Base-by-base conservation (phyloP, 1,284 basidiomycete genomes). In the Moesziomyces antarcticus region DNA sequence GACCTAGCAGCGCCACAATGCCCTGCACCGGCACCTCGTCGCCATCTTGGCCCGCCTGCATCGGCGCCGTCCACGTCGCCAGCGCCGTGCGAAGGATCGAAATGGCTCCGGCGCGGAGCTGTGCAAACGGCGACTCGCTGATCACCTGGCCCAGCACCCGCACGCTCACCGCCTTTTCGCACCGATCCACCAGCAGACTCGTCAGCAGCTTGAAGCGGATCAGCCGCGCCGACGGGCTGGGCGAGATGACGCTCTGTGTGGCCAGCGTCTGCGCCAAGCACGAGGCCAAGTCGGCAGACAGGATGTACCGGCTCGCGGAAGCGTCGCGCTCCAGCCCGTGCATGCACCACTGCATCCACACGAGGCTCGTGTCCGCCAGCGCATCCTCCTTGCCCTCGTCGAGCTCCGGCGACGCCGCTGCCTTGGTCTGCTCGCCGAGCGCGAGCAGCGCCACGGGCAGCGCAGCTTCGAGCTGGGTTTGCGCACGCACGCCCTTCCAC, bases 161-260 rank as follows among this genome's bases (percentile, higher is more conserved):
- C 33, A 75, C 2, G 13, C 65, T 59, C 1, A 53, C 37, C 14
- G 10, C 22, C 18, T 18, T 41, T 8, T 74, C 61, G 41, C 65
- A 56, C 41, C 55, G 42, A 0, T 52, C 27, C 20, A 42, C 30
- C 30, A 79, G 35, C 47, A 76, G 30, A 14, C 57, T 56, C 5
- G 54, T 56, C n/a, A 78, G 53, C 44, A 76, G 42, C 50, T 63
- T 59, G 56, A 76, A 72, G 7, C 67, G 50, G 9, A 76, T 61
- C 45, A 71, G 56, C 16, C 78, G 27, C 6, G 73, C 62, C 3
- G 47, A 13, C 14, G 76, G 63, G 14, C 58, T 59, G 2, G 78
- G 74, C 44, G 71, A 73, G 37, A 76, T 53, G 25, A 77, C 73
- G 33, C 70, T 75, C 37, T 79, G 78, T 43, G 72, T 63, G 8